These are phyloP conservation scores for Camelina sativa DNA, from an alignment of 345 rosid species.

Conservation along the genomic window DNA sequence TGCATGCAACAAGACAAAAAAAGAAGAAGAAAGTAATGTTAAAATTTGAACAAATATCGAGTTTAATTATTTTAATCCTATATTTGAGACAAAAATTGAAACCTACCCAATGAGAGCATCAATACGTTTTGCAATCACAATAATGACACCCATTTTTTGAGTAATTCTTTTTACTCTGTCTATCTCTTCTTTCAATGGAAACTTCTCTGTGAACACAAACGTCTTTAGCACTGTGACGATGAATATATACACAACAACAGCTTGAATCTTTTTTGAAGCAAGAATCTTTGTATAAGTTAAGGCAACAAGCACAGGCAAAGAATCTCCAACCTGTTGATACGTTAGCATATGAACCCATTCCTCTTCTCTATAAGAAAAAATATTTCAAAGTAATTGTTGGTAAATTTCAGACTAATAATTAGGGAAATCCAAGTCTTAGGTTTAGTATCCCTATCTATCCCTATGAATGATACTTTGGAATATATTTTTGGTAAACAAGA, in stretches of 20 bases:
- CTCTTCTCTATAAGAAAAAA: neutral
- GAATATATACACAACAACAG: conserved; percentile 36
- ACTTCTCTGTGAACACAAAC: conserved; percentile 44
- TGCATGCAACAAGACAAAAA: conserved; percentile 35
- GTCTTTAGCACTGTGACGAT: conserved; percentile 39
- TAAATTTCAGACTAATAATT: neutral
- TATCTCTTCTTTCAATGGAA: conserved; percentile 4
- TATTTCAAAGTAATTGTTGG: too few species aligned
- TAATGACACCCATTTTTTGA: conserved; percentile 61
- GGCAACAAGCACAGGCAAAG: conserved; percentile 39
- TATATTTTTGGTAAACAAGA: neutral
- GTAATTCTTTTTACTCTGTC: neutral
- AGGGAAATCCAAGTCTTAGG: conserved; percentile 40
- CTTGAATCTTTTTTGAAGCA: conserved; percentile 18
- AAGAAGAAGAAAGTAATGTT: neutral
- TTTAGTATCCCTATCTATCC: conserved; percentile 19
- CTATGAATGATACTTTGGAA: conserved; percentile 13
- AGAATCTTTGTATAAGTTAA: conserved; percentile 39
- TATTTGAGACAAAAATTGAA: neutral
- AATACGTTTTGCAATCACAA: conserved; percentile 59
- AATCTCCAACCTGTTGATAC: conserved; percentile 37
- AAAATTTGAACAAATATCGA: neutral
- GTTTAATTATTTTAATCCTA: neutral
- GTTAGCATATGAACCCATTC: conserved; percentile 13
- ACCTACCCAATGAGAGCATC: conserved; percentile 71